These are phyloP conservation scores for Penicillium polonicum DNA, from an alignment of 2,329 filamentous ascomycete genomes.

Conservation along the genomic window DNA sequence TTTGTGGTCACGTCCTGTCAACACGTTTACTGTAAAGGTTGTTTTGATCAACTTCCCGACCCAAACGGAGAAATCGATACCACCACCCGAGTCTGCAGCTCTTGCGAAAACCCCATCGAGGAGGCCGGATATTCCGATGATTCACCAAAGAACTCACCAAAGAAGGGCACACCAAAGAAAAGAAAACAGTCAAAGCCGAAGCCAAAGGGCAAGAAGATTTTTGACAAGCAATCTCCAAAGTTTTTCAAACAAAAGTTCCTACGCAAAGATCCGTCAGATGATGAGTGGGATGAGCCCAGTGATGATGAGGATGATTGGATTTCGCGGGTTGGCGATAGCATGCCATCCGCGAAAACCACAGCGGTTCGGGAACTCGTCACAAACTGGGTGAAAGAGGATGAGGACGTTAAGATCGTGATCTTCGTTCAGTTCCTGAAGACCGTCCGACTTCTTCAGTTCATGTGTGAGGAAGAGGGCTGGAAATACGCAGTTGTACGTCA, in stretches of 20 bases:
- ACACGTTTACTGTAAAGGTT: conserved; percentile 57
- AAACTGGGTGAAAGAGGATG: conserved; percentile 34
- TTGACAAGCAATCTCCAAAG: not conserved
- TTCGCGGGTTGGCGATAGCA: conserved; percentile 18
- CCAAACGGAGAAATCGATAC: conserved; percentile 23
- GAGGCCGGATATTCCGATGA: not conserved
- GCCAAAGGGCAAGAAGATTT: not conserved
- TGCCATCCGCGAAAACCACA: conserved; percentile 22
- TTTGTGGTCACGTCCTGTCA: conserved; percentile 50
- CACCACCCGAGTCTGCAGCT: conserved; percentile 27
- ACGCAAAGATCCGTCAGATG: not conserved
- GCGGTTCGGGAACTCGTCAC: not conserved
- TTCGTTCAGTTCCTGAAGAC: conserved; percentile 61
- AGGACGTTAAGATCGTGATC: conserved; percentile 56
- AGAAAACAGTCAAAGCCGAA: not conserved
- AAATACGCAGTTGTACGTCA: not conserved
- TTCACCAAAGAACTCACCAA: not conserved
- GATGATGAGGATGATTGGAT: conserved; percentile 31
- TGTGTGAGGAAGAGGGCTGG: conserved; percentile 49
- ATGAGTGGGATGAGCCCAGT: conserved; percentile 22
- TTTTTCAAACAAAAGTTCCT: not conserved
- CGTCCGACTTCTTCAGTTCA: conserved; percentile 50
- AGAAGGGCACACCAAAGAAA: not conserved
- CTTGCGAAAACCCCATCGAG: conserved; percentile 14
- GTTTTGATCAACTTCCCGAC: conserved; percentile 34